Conservation (phyloP, 2,329 filamentous ascomycete species). For the Escovopsis sp. region DNA sequence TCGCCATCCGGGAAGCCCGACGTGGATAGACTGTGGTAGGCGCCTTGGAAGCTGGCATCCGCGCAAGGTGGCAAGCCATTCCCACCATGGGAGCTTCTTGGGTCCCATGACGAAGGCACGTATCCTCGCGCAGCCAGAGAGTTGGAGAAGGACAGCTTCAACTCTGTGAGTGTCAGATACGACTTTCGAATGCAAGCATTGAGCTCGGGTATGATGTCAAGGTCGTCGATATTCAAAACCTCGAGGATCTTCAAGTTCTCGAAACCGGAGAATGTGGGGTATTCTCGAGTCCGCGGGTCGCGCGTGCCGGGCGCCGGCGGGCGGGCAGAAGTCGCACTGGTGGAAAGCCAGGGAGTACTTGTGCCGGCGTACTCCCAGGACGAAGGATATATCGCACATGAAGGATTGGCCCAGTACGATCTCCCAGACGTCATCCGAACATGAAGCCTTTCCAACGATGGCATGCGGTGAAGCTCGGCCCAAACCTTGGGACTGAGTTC, state of each 20-base stretch:
- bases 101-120: slow-evolving; percentile 18
- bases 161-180: slow-evolving; percentile 34
- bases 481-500: slow-evolving; percentile 45
- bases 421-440: slow-evolving; percentile 42
- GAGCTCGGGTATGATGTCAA: slow-evolving; percentile 41
- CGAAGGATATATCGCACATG: no score
- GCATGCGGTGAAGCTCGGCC: slow-evolving; percentile 37
- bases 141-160: slow-evolving; percentile 45
- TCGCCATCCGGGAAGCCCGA: no score
- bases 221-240: slow-evolving; percentile 44
- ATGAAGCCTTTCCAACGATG: slow-evolving; percentile 36
- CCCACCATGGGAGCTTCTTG: no score
- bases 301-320: slow-evolving; percentile 6
- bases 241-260: slow-evolving; percentile 35
- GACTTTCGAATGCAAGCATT: slow-evolving; percentile 39
- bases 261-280: slow-evolving; percentile 42
- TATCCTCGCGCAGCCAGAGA: slow-evolving; percentile 25
- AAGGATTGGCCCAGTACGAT: slow-evolving; percentile 38
- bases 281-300: no score
- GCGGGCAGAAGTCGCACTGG: slow-evolving; percentile 9
- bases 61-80: no score
- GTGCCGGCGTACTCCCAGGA: no score
- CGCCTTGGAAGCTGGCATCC: no score
- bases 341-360: slow-evolving; percentile 8
- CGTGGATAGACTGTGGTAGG: no score